Percentiles rank a stretch among this genome's conserved stretches.
phyloP scores from a whole-genome alignment of 495 filamentous ascomycete genomes.

The Penicillium waksmanii region DNA sequence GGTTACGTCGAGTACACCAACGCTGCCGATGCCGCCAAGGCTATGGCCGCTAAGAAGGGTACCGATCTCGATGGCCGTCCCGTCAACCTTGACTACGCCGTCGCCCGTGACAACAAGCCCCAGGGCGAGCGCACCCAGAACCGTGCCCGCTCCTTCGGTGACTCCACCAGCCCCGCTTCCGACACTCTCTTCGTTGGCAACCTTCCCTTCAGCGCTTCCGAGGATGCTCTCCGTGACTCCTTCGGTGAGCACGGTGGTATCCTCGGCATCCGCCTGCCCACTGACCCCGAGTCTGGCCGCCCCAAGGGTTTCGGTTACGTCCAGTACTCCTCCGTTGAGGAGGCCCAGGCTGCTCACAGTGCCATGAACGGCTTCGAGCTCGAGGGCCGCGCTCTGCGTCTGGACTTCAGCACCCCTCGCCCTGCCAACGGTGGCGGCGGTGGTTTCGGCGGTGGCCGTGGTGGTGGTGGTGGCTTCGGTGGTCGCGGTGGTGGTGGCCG shows the following conservation, averaged over 20 bases:
- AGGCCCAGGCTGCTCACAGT: constrained; percentile 77
- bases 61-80: constrained; percentile 79
- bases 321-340: constrained; percentile 79
- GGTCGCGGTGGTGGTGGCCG: constrained; percentile 52
- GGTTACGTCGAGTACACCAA: constrained; percentile 92
- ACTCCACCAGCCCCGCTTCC: constrained; percentile 72
- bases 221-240: constrained; percentile 72
- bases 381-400: constrained; percentile 77
- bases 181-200: constrained; percentile 96
- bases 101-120: constrained; percentile 60
- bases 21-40: constrained; percentile 70
- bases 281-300: constrained; percentile 81
- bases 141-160: constrained; percentile 78
- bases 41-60: constrained; percentile 79
- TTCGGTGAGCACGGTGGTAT: constrained; percentile 75
- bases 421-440: constrained; percentile 62
- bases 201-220: constrained; percentile 79
- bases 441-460: constrained; percentile 56
- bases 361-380: constrained; percentile 76
- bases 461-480: constrained; percentile 57
- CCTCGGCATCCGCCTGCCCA: constrained; percentile 83
- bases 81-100: constrained; percentile 89
- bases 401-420: constrained; percentile 86
- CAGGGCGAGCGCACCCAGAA: constrained; percentile 61
- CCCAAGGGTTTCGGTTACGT: constrained; percentile 97